Evolutionary conservation across 2,329 filamentous ascomycete species (phyloP).

Genomic region (Coniella vitis): DNA sequence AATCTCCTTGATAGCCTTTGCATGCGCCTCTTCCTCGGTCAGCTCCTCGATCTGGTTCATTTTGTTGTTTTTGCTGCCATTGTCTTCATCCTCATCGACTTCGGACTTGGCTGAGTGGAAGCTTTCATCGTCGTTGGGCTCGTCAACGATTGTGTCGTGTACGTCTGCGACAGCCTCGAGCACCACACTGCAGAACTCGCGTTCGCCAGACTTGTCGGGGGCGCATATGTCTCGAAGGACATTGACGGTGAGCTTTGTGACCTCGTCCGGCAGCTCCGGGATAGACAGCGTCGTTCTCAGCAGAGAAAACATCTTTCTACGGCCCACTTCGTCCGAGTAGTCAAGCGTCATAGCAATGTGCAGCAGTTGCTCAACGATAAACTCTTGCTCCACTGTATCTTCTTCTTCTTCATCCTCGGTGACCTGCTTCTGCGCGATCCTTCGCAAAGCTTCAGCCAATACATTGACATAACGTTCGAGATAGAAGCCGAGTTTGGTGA

Average conservation of each 20-base stretch:
- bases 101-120: constrained; percentile 93
- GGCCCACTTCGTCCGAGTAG: constrained; percentile 94
- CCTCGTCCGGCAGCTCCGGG: constrained; percentile 83
- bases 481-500: constrained; percentile 83
- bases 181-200: constrained; percentile 77
- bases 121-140: constrained; percentile 65
- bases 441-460: constrained; percentile 57
- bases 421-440: constrained; percentile 46
- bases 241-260: constrained; percentile 80
- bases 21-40: constrained; percentile 58
- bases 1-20: constrained; percentile 81
- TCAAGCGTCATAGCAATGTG: constrained; percentile 88
- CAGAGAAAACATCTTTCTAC: constrained; percentile 91
- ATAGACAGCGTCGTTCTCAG: constrained; percentile 80
- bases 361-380: constrained; percentile 90
- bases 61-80: constrained; percentile 31
- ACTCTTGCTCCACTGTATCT: constrained; percentile 84
- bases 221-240: constrained; percentile 79
- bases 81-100: constrained; percentile 59
- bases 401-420: constrained; percentile 67
- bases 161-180: constrained; percentile 94
- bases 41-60: constrained; percentile 35
- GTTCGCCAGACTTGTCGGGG: constrained; percentile 63
- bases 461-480: constrained; percentile 72
- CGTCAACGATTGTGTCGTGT: constrained; percentile 77